Percentiles rank a stretch among this genome's conserved stretches.
phyloP scores from a whole-genome alignment of 371 early-diverging fungal genomes.

The Mortierella sp. region DNA sequence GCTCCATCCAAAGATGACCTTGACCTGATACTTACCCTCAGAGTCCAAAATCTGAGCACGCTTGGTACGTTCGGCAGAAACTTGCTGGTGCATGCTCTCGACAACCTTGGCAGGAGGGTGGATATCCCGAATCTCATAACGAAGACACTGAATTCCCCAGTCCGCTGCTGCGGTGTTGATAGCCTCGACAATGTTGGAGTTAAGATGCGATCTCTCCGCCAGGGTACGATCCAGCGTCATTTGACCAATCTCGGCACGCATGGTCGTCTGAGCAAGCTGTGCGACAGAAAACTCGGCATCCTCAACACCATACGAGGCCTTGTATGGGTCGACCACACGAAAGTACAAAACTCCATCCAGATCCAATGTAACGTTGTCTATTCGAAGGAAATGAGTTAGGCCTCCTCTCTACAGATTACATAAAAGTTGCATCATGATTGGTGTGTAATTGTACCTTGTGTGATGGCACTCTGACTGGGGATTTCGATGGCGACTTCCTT shows the following conservation, averaged over 20 bases:
- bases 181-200: constrained; percentile 94
- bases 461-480: constrained; percentile 95
- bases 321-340: constrained; percentile 94
- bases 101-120: constrained; percentile 97
- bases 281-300: constrained; percentile 95
- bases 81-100: constrained; percentile 97
- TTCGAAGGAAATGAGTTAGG: neutral
- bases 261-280: constrained; percentile 98
- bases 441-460: constrained; percentile 73
- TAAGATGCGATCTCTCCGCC: constrained; percentile 94
- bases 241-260: constrained; percentile 98
- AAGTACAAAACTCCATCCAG: constrained; percentile 98
- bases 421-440: neutral
- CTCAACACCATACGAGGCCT: constrained; percentile 97
- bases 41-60: constrained; percentile 97
- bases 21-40: constrained; percentile 64
- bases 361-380: constrained; percentile 96
- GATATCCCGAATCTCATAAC: constrained; percentile 96
- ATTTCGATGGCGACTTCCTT: constrained; percentile 97
- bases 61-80: constrained; percentile 96
- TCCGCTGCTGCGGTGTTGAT: constrained; percentile 95
- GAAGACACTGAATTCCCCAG: constrained; percentile 97
- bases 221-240: constrained; percentile 97
- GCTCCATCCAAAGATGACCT: neutral
- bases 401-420: neutral